A percentile compares a stretch with the other conserved stretches of the same genome.
Conservation (phyloP, 192 early-diverging fungal genomes). For the Entomortierella parvispora region DNA sequence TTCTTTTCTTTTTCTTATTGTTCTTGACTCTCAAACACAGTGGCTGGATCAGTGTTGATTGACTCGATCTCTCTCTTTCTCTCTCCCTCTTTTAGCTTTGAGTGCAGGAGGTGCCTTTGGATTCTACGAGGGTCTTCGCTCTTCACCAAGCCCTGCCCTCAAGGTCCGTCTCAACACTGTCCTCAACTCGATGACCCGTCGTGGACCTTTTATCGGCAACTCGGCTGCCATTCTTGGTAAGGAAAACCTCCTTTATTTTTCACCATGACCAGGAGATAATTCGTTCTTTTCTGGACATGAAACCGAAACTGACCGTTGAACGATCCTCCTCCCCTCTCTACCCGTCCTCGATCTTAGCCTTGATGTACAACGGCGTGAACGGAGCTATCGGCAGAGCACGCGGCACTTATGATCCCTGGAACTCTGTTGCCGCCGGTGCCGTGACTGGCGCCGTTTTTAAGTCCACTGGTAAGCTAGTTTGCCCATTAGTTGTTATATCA, state of each 20-base stretch:
- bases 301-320: no score
- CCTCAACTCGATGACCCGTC: constrained; percentile 83
- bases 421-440: constrained; percentile 76
- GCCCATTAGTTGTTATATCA: background rate
- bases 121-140: constrained; percentile 77
- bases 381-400: constrained; percentile 70
- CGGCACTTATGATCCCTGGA: constrained; percentile 72
- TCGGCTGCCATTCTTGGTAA: constrained; percentile 76
- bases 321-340: background rate
- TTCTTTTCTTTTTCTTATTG: background rate
- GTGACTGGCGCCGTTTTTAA: constrained; percentile 84
- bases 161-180: constrained; percentile 85
- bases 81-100: constrained; percentile 46
- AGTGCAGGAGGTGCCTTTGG: constrained; percentile 79
- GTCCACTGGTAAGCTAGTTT: constrained; percentile 57
- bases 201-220: constrained; percentile 88
- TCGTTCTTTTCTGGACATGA: constrained; percentile 4
- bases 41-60: no score
- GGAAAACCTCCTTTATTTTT: constrained; percentile 3
- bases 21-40: background rate
- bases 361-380: constrained; percentile 85
- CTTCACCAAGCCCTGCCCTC: constrained; percentile 65
- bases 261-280: no score
- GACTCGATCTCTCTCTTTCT: constrained; percentile 2
- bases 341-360: no score